Conservation (phyloP, 805 yeast species). For the Spathaspora gorwiae region DNA sequence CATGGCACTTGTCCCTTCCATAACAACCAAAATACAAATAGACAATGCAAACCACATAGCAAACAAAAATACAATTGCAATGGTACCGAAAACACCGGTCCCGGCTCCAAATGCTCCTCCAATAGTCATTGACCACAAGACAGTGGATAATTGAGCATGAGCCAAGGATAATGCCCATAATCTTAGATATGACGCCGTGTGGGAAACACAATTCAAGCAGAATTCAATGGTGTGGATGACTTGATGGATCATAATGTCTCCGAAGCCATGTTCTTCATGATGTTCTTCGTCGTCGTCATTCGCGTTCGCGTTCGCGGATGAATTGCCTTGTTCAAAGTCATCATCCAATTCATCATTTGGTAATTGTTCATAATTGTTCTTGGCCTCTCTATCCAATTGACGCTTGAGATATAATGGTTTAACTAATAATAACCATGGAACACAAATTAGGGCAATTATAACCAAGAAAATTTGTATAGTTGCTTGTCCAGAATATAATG, state of each 20-base stretch:
- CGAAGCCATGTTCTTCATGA: slow-evolving; percentile 60
- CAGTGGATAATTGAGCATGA: slow-evolving; percentile 93
- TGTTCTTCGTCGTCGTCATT: slow-evolving; percentile 52
- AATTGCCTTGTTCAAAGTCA: slow-evolving; percentile 20
- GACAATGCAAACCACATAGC: slow-evolving; percentile 95
- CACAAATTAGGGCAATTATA: slow-evolving; percentile 76
- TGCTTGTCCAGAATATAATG: slow-evolving; percentile 75
- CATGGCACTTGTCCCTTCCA: slow-evolving; percentile 99
- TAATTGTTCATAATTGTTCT: slow-evolving; percentile 37
- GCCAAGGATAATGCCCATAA: slow-evolving; percentile 97
- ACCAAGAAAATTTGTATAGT: slow-evolving; percentile 68
- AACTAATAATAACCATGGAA: slow-evolving; percentile 83
- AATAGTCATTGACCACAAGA: slow-evolving; percentile 94
- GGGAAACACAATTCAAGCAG: slow-evolving; percentile 96
- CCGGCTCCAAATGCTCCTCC: slow-evolving; percentile 61
- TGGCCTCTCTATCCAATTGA: slow-evolving; percentile 47
- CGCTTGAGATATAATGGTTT: slow-evolving; percentile 75
- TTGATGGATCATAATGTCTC: slow-evolving; percentile 94
- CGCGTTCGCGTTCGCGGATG: slow-evolving; percentile 26
- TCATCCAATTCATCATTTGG: slow-evolving; percentile 24
- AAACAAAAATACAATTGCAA: slow-evolving; percentile 74
- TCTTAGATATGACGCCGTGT: slow-evolving; percentile 94
- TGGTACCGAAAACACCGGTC: slow-evolving; percentile 62
- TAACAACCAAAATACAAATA: slow-evolving; percentile 82
- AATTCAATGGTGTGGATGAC: slow-evolving; percentile 97